phyloP scores from a whole-genome alignment of 2,329 filamentous ascomycete genomes.

The Colletotrichum noveboracense region DNA sequence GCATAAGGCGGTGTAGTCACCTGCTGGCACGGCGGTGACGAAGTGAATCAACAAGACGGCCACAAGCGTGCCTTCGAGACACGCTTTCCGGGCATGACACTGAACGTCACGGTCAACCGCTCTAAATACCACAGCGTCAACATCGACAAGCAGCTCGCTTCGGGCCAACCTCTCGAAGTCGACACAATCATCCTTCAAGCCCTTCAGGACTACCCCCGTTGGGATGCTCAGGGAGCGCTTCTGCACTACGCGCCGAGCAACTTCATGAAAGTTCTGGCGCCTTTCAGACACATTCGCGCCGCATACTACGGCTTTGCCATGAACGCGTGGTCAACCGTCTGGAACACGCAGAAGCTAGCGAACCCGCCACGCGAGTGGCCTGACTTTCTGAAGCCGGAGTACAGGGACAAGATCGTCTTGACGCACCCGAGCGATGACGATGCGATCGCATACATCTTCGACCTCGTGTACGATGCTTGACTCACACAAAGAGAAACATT shows the following conservation, averaged over 20 bases:
- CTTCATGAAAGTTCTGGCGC: slow-evolving; percentile 44
- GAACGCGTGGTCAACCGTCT: slow-evolving; percentile 41
- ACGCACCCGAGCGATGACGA: slow-evolving; percentile 65
- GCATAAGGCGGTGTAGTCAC: slow-evolving; percentile 51
- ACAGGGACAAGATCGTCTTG: slow-evolving; percentile 57
- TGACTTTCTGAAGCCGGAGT: slow-evolving; percentile 52
- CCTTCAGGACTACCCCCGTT: slow-evolving; percentile 55
- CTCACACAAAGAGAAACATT: background rate
- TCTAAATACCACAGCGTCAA: slow-evolving; percentile 59
- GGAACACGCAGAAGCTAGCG: slow-evolving; percentile 38
- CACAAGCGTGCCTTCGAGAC: slow-evolving; percentile 49
- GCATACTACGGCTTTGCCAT: slow-evolving; percentile 44
- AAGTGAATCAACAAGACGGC: slow-evolving; percentile 39
- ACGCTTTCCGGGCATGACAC: slow-evolving; percentile 52
- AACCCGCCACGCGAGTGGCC: slow-evolving; percentile 42
- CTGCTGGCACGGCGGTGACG: slow-evolving; percentile 55
- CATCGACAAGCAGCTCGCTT: slow-evolving; percentile 50
- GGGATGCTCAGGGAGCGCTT: slow-evolving; percentile 52
- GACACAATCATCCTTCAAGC: slow-evolving; percentile 57
- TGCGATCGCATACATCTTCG: slow-evolving; percentile 54
- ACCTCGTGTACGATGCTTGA: slow-evolving; percentile 46
- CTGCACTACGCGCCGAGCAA: slow-evolving; percentile 52
- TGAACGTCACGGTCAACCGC: slow-evolving; percentile 59
- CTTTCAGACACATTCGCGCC: slow-evolving; percentile 44
- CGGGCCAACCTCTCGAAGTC: slow-evolving; percentile 39